Conservation (phyloP, 495 filamentous ascomycete genomes). For the Trichocladium antarcticum region DNA sequence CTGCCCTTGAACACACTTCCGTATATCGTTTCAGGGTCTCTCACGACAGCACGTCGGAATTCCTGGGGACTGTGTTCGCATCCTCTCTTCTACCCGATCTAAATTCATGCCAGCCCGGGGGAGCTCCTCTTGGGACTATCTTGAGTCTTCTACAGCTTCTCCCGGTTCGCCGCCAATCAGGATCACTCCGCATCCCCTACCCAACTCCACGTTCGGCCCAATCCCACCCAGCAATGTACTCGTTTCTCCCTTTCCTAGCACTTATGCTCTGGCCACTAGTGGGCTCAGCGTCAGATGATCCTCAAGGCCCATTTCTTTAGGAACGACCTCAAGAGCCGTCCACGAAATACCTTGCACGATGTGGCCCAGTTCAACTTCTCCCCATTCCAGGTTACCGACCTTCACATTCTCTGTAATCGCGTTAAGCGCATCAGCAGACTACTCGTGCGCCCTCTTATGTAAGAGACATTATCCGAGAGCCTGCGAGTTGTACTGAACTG, state of each 20-base stretch:
- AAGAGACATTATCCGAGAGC: neutral
- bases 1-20: too few species aligned
- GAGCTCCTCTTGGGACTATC: too few species aligned
- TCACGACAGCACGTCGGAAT: too few species aligned
- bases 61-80: too few species aligned
- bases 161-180: too few species aligned
- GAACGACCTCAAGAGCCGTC: neutral
- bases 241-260: neutral
- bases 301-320: neutral
- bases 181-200: too few species aligned
- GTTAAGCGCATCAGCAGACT: neutral
- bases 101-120: too few species aligned
- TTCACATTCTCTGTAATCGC: constrained; percentile 4
- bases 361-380: constrained; percentile 7
- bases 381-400: constrained; percentile 3
- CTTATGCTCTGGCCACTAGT: neutral
- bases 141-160: too few species aligned
- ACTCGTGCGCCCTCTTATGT: constrained; percentile 4
- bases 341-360: neutral
- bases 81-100: too few species aligned
- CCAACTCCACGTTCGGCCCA: too few species aligned
- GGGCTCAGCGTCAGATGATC: neutral
- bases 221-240: neutral
- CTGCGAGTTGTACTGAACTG: too few species aligned
- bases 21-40: too few species aligned